Conservation (phyloP, 768 basidiomycete genomes). For the Pholiota microspora region DNA sequence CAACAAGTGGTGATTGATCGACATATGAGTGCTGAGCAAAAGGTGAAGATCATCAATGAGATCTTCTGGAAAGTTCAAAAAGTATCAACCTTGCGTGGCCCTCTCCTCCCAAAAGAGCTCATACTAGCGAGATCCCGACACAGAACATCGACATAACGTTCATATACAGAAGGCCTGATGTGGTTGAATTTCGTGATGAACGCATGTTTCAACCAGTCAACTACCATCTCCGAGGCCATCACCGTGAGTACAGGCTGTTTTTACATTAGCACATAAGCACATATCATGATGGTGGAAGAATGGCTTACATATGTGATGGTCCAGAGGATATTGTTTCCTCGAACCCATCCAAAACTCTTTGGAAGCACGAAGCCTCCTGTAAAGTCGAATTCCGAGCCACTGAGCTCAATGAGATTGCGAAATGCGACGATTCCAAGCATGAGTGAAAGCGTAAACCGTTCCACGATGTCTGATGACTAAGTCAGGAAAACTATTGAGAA, state of each 20-base stretch:
- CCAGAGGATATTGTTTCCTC: constrained; percentile 77
- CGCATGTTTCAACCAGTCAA: constrained; percentile 99
- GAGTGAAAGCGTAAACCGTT: constrained; percentile 87
- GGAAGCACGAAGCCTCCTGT: constrained; percentile 71
- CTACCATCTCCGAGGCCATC: constrained; percentile 85
- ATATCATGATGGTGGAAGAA: neutral
- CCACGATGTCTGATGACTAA: constrained; percentile 80
- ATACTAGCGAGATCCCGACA: constrained; percentile 89
- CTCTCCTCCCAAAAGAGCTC: constrained; percentile 64
- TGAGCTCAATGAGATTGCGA: constrained; percentile 92
- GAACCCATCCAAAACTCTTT: constrained; percentile 82
- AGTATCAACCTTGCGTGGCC: constrained; percentile 61
- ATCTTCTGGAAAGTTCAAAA: neutral
- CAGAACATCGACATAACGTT: constrained; percentile 91
- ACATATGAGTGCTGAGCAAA: constrained; percentile 77
- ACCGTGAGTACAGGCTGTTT: constrained; percentile 88
- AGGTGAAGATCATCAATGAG: constrained; percentile 4
- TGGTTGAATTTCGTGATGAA: constrained; percentile 99
- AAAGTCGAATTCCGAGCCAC: constrained; percentile 85
- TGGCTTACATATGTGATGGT: constrained; percentile 83
- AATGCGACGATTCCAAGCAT: constrained; percentile 93
- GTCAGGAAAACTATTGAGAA: neutral
- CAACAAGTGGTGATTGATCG: constrained; percentile 93
- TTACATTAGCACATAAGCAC: neutral
- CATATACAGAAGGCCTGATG: constrained; percentile 92